phyloP scores from a whole-genome alignment of 2,329 filamentous ascomycete species.

The Penicillium sp. region DNA sequence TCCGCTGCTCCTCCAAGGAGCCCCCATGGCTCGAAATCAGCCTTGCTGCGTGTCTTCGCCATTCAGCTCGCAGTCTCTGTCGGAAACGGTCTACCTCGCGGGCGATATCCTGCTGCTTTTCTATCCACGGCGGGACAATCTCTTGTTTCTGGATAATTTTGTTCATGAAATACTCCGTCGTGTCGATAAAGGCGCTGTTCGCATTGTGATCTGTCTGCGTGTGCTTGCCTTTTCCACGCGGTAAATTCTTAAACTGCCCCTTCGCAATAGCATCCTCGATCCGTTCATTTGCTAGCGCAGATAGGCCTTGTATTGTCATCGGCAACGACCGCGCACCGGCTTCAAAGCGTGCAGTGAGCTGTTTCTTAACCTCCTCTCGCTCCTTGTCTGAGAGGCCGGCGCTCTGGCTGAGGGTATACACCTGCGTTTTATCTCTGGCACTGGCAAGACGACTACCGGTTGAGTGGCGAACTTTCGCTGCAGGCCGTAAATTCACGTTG shows the following conservation, averaged over 20 bases:
- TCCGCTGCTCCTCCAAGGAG: conserved; percentile 67
- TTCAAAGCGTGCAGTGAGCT: conserved; percentile 77
- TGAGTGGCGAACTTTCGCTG: conserved; percentile 40
- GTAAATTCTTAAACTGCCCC: conserved; percentile 83
- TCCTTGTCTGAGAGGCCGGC: conserved; percentile 65
- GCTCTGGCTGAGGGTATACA: conserved; percentile 53
- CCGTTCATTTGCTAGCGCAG: conserved; percentile 79
- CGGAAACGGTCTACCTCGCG: conserved; percentile 68
- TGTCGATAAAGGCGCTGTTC: conserved; percentile 86
- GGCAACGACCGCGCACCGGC: conserved; percentile 70
- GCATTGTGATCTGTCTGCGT: conserved; percentile 72
- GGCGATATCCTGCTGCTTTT: conserved; percentile 90
- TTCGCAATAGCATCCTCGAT: conserved; percentile 93
- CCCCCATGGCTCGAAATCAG: conserved; percentile 76
- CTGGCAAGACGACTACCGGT: conserved; percentile 52
- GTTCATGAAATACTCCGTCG: conserved; percentile 97
- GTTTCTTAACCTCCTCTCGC: conserved; percentile 63
- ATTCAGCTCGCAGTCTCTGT: conserved; percentile 70
- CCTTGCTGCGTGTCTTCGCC: conserved; percentile 76
- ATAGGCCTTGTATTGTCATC: conserved; percentile 70
- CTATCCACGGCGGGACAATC: conserved; percentile 95
- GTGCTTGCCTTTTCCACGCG: conserved; percentile 68
- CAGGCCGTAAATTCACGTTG: conserved; percentile 44
- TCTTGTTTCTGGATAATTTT: conserved; percentile 97
- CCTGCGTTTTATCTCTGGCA: conserved; percentile 56